A percentile compares a stretch with the other conserved stretches of the same genome.
phyloP scores from a whole-genome alignment of 139 green algal genomes.

The Trebouxia sp. region DNA sequence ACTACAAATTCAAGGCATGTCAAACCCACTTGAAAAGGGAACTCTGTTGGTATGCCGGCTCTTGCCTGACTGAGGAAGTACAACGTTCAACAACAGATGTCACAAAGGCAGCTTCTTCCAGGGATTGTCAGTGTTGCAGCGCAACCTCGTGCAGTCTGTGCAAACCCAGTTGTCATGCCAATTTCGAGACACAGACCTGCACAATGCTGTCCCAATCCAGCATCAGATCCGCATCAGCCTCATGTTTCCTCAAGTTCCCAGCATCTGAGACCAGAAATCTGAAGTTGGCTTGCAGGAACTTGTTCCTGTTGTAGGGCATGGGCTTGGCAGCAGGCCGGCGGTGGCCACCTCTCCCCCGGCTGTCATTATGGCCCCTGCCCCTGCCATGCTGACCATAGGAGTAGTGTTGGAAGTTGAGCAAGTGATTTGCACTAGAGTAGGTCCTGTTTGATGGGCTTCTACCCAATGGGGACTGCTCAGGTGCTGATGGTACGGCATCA shows the following conservation, averaged over 20 bases:
- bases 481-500: background rate
- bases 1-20: too few species aligned
- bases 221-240: slow-evolving; percentile 75
- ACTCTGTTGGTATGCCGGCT: too few species aligned
- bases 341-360: slow-evolving; percentile 25
- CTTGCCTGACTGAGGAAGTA: too few species aligned
- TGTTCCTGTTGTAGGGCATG: slow-evolving; percentile 72
- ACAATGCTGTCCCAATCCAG: slow-evolving; percentile 81
- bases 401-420: slow-evolving; percentile 69
- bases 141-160: too few species aligned
- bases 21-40: too few species aligned
- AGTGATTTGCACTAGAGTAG: slow-evolving; percentile 51
- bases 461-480: slow-evolving; percentile 1
- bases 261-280: slow-evolving; percentile 80
- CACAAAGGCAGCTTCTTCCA: too few species aligned
- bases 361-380: background rate
- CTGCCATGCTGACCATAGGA: background rate
- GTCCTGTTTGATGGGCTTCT: slow-evolving; percentile 25
- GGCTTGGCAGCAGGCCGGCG: slow-evolving; percentile 20
- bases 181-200: slow-evolving; percentile 46
- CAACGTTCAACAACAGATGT: too few species aligned
- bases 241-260: slow-evolving; percentile 55
- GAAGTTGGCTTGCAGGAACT: slow-evolving; percentile 71
- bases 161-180: too few species aligned
- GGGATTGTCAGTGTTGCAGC: too few species aligned